Base-by-base conservation (phyloP, 1,139 yeast species). In the Williopsis jadinii region DNA sequence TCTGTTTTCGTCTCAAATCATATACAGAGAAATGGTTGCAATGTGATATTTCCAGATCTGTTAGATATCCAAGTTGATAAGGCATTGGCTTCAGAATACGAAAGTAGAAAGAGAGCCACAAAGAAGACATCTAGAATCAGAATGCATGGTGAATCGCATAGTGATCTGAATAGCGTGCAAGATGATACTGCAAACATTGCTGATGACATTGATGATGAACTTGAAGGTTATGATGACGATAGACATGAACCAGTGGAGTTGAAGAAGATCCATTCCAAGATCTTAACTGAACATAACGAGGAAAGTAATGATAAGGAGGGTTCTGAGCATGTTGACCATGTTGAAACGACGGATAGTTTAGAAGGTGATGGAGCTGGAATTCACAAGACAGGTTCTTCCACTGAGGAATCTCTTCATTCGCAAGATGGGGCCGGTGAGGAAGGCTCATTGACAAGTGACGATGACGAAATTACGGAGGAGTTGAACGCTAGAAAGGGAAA, bases 1-100 rank as follows among this genome's bases (percentile, higher is more conserved):
- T 87, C 96, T 0, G 72, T 84, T 32, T 88, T 75, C 57, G 73
- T 77, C 41, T 88, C 85, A n/a, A 75, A 77, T 39, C 77, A 74
- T 28, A 78, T 84, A 3, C 71, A 82, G 3, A 74, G 95, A 54
- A 90, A 88, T 60, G 68, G 84, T 6, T 87, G 96, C 60, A 68
- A 77, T 41, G 90, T 90, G 6, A 59, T 68, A 4, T 83, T 83
- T 52, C 76, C 73, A 15, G 92, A 83, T 51, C 59, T 57, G 3
- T 58, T 88, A 42, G 68, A 69, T 6, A 61, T 86, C 32, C 66
- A 70, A 8, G 69, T 74, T 43, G 78, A 77, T 33, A 68, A 65
- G 28, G 67, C 66, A 15, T 70, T 73, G 54, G 70, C 46, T 67
- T 65, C 46, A 68, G 72, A 54, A 49, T 70, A 43, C 70, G 70